Conservation (phyloP, 1,284 basidiomycete species). For the Heterobasidion parviporum region DNA sequence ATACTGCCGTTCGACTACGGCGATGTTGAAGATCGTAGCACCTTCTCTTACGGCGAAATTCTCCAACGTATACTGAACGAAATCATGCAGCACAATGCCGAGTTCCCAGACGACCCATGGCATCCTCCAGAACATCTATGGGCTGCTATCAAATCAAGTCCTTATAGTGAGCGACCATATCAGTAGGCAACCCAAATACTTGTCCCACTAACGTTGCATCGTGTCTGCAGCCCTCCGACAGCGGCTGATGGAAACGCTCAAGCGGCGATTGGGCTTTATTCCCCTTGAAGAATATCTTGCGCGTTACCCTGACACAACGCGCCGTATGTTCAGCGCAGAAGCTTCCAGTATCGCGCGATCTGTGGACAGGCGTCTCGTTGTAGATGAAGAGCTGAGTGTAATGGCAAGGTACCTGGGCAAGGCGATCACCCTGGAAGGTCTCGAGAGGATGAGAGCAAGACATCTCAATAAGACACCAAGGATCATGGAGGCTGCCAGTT, state of each 20-base stretch:
- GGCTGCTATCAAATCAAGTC: neutral
- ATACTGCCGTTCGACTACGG: constrained; percentile 1
- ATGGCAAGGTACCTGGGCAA: neutral
- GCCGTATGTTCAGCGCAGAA: neutral
- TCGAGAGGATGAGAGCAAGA: neutral
- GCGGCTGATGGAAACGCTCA: neutral
- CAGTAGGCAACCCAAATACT: neutral
- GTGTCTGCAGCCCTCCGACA: neutral
- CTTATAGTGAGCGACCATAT: neutral
- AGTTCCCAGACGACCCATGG: neutral
- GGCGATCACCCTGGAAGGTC: neutral
- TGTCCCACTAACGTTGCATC: neutral
- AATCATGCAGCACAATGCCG: neutral
- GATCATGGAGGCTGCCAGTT: neutral
- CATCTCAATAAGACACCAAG: neutral
- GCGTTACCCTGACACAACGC: constrained; percentile 1
- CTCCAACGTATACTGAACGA: neutral
- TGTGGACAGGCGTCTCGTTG: neutral
- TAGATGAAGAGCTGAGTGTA: neutral
- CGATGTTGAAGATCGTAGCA: constrained; percentile 1
- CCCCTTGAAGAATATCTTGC: constrained; percentile 4
- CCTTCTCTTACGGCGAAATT: neutral
- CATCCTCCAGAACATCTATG: constrained; percentile 1
- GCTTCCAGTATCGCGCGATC: neutral
- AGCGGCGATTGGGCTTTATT: neutral